Percentiles rank a stretch among this genome's conserved stretches.
Evolutionary conservation across 2,329 filamentous ascomycete species (phyloP).

Genomic region (Colletotrichum echinochloae): DNA sequence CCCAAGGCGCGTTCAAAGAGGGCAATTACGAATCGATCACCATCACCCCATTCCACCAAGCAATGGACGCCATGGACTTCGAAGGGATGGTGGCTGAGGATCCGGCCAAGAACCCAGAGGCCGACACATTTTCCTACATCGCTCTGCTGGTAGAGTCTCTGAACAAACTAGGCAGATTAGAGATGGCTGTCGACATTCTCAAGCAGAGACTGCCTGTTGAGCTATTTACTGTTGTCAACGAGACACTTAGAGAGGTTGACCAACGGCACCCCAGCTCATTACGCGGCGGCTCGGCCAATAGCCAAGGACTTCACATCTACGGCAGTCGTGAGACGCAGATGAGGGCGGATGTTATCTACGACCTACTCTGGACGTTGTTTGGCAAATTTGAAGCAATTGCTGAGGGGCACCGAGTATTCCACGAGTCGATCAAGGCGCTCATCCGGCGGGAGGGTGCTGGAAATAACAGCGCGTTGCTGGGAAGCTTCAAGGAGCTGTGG

Average conservation of each 20-base stretch:
- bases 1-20: slow-evolving; percentile 67
- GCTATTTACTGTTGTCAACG: slow-evolving; percentile 92
- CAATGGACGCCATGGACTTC: slow-evolving; percentile 72
- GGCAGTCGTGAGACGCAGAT: slow-evolving; percentile 79
- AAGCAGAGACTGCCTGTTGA: slow-evolving; percentile 95
- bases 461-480: slow-evolving; percentile 75
- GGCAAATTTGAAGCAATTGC: slow-evolving; percentile 98
- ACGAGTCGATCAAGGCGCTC: slow-evolving; percentile 90
- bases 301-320: slow-evolving; percentile 71
- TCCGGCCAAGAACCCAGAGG: slow-evolving; percentile 91
- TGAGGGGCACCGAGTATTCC: slow-evolving; percentile 92
- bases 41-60: slow-evolving; percentile 67
- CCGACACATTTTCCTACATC: slow-evolving; percentile 95
- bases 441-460: slow-evolving; percentile 81
- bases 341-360: slow-evolving; percentile 86
- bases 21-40: slow-evolving; percentile 59
- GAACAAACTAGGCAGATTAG: slow-evolving; percentile 88
- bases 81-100: slow-evolving; percentile 80
- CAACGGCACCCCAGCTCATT: slow-evolving; percentile 90
- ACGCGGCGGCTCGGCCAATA: slow-evolving; percentile 65
- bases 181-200: slow-evolving; percentile 87
- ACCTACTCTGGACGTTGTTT: slow-evolving; percentile 91
- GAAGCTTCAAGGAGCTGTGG: slow-evolving; percentile 97
- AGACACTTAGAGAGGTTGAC: slow-evolving; percentile 94
- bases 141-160: slow-evolving; percentile 87